Base-by-base conservation (phyloP, 2,329 filamentous ascomycete species). In the Bipolaris oryzae region DNA sequence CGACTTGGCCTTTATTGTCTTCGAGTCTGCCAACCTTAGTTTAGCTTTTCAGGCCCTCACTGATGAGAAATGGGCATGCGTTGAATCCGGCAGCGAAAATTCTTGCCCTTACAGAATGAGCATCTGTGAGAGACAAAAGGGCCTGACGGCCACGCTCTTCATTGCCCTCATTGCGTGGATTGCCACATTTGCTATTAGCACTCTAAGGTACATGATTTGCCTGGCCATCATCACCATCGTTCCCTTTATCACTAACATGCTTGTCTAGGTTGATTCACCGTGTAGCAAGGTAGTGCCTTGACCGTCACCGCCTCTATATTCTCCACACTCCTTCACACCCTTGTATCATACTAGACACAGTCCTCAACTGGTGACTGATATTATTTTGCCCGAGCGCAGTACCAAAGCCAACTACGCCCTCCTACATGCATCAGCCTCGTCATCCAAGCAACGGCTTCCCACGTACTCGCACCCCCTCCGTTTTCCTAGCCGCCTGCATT, bases 1-100 rank as follows among this genome's bases (percentile, higher is more conserved):
- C 55, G 95, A 99, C 77, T 83, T 99, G 3, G 88, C 97, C 70
- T 99, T 99, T 74, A 96, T 99, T 70, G 93, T 98, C 39, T 96
- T 99, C 79, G 94, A 96, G 76, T 92, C 93, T 3, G 92, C 93
- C 49, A 98, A 96, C 77, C 85, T 96, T 23, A 90, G 91, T 38
- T 81, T 99, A 62, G 93, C 94, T 1, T 96, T 97, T 74, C 90
- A 91, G 72, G 89, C 91, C 7, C 80, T 97, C 51, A 88, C 82
- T 5, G 85, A 89, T 65, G 79, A 82, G 28, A 80, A 82, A 38
- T 88, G 87, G 73, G 79, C 79, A 7, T 82, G 80, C 64, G 74
- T 60, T 23, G 63, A 72, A 16, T 58, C 60, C 2, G 46, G 53
- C 37, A 31, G 55, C 1, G 39, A 43, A 0, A 37, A 55, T 10